Base-by-base conservation (phyloP, 202 grass and related monocot species). In the Setaria viridis region DNA sequence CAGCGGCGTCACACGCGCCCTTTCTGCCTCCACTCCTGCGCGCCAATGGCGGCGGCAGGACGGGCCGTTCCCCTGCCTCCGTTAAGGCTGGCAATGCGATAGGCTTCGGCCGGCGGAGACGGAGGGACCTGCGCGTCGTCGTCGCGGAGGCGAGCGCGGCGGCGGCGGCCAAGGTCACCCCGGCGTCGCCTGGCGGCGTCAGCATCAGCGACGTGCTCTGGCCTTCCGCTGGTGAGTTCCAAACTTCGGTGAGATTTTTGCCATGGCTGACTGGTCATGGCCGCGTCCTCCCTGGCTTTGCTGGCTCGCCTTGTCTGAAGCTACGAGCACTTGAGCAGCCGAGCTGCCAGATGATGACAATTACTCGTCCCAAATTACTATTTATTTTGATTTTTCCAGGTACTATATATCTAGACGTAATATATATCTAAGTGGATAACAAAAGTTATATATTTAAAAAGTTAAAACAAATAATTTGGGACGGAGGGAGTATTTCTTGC, bases 181-280 rank as follows among this genome's bases (percentile, higher is more conserved):
- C 81, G 83, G 54, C 68, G 16, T 34, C 30, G 59, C 80, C 76
- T 14, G 34, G 72, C 72, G 63, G 86, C 45, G 49, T 93, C 87
- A 89, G 82, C 80, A 48, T 88, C 87, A 93, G 95, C 81, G 95
- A 98, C 42, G 89, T 98, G 33, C 72, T 98, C 39, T 98, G 95
- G 95, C 95, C 95, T 13, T 98, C 93, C 9, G 93, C 95, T 72
- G 95, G 95, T 98, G 48, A 74, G 76, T 80, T 55, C 21, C 35
- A 57, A 21, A 20, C 10, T 47, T 4, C 0, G 37, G 25, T 21
- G 30, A 11, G 20, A 14, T 6, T 1, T 41, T 14, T 14, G 29
- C 57, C 29, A 19, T 41, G 57, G 57, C 57, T 9, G 7, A 25
- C 49, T 51, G 42, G 9, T 55, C 17, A 25, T 25, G 25, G 25